phyloP scores from a whole-genome alignment of 495 filamentous ascomycete genomes.

The Neurospora africana region DNA sequence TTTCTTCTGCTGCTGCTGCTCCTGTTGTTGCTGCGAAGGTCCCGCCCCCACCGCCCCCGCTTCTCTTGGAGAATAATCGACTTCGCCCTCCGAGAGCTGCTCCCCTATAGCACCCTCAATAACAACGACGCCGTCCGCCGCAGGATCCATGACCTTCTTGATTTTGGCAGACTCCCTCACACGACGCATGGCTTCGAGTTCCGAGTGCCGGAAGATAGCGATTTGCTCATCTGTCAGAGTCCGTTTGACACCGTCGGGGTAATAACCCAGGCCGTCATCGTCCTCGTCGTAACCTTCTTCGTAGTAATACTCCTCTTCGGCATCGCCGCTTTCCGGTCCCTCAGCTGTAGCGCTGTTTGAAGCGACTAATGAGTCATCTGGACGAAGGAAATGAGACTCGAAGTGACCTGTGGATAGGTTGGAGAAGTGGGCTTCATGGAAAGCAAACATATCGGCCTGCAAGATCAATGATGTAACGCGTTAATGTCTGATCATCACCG shows the following conservation, averaged over 20 bases:
- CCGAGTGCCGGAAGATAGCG: constrained; percentile 79
- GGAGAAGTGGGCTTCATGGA: constrained; percentile 58
- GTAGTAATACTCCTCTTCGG: constrained; percentile 2
- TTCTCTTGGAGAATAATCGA: constrained; percentile 19
- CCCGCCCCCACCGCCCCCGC: background rate
- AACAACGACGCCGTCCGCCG: constrained; percentile 3
- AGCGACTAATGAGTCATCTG: constrained; percentile 9
- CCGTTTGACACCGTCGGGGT: constrained; percentile 78
- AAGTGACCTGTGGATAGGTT: constrained; percentile 35
- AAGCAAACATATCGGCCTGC: constrained; percentile 63
- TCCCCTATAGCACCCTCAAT: constrained; percentile 1
- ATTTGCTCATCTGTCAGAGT: constrained; percentile 91
- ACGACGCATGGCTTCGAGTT: constrained; percentile 64
- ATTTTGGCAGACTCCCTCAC: constrained; percentile 17
- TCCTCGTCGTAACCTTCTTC: constrained; percentile 30
- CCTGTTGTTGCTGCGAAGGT: constrained; percentile 2
- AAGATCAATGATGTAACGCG: constrained; percentile 12
- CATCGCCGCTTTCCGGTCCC: background rate
- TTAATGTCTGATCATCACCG: background rate
- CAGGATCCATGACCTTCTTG: constrained; percentile 10
- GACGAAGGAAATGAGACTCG: constrained; percentile 32
- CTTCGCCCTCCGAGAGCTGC: constrained; percentile 17
- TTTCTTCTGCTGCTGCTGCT: constrained; percentile 19
- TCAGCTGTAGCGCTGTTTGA: background rate
- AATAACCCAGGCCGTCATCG: constrained; percentile 74